Conservation (phyloP, 2,329 filamentous ascomycete genomes). For the Diaporthe helianthi region DNA sequence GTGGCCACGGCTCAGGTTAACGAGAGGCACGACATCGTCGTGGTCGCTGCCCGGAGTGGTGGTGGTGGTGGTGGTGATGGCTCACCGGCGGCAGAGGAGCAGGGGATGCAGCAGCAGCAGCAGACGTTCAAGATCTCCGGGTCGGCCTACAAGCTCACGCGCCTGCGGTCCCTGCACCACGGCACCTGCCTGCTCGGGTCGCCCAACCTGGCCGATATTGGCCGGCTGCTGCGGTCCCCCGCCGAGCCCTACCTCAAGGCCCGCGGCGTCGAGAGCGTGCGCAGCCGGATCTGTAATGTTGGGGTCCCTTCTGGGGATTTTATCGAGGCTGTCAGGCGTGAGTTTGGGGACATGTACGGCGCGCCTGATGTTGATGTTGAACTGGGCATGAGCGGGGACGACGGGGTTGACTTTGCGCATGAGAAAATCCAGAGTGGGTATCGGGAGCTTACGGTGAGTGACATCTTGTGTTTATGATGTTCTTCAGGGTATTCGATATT, state of each 20-base stretch:
- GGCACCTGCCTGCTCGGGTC: constrained; percentile 86
- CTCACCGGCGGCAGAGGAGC: too few relatives aligned
- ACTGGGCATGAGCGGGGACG: constrained; percentile 55
- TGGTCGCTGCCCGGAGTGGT: too few relatives aligned
- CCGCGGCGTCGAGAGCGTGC: constrained; percentile 89
- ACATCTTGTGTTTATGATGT: background rate
- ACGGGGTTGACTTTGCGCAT: constrained; percentile 52
- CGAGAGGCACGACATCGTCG: constrained; percentile 89
- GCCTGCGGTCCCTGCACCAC: constrained; percentile 84
- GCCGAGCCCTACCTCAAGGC: constrained; percentile 78
- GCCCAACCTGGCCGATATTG: constrained; percentile 74
- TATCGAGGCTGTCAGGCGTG: constrained; percentile 62
- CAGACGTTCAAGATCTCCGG: constrained; percentile 83
- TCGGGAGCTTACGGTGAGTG: constrained; percentile 64
- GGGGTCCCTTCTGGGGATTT: constrained; percentile 58
- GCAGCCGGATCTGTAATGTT: constrained; percentile 83
- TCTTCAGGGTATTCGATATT: constrained; percentile 44
- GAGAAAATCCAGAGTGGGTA: constrained; percentile 65
- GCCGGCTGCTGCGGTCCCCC: constrained; percentile 77
- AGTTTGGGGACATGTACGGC: constrained; percentile 75
- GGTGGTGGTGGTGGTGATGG: too few relatives aligned
- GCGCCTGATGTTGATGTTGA: constrained; percentile 43
- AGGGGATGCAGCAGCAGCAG: background rate
- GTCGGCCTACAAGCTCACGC: constrained; percentile 92
- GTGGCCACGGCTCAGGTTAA: constrained; percentile 75